Conservation (phyloP, 2,329 filamentous ascomycete genomes). For the Clonostachys solani region DNA sequence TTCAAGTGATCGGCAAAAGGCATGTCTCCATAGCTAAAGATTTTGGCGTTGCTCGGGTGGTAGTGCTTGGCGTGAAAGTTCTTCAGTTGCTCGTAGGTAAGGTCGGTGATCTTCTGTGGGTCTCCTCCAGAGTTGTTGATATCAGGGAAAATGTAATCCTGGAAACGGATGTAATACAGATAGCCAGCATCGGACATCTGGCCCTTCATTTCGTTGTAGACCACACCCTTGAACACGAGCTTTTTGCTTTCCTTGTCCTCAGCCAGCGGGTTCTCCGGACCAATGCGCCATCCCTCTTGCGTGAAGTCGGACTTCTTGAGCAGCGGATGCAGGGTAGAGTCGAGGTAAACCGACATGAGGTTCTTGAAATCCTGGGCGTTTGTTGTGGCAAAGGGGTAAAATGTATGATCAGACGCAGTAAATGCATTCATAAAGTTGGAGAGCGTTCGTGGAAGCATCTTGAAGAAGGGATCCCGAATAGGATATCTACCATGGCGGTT, state of each 20-base stretch:
- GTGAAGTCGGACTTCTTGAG: slow-evolving; percentile 89
- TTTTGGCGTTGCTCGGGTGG: slow-evolving; percentile 94
- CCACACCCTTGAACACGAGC: slow-evolving; percentile 93
- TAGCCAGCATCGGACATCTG: slow-evolving; percentile 98
- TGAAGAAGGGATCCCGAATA: slow-evolving; percentile 99
- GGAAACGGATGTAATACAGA: slow-evolving; percentile 91
- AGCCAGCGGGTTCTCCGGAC: slow-evolving; percentile 78
- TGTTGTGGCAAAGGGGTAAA: slow-evolving; percentile 96
- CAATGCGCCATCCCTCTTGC: slow-evolving; percentile 95
- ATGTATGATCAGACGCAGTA: slow-evolving; percentile 93
- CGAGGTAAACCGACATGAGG: slow-evolving; percentile 92
- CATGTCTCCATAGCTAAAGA: slow-evolving; percentile 95
- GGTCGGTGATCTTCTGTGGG: slow-evolving; percentile 90
- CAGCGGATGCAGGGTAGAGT: slow-evolving; percentile 86
- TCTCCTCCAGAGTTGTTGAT: slow-evolving; percentile 97
- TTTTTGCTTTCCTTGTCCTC: slow-evolving; percentile 55
- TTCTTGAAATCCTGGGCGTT: slow-evolving; percentile 95
- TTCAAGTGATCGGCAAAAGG: slow-evolving; percentile 75
- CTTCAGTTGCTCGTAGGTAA: slow-evolving; percentile 86
- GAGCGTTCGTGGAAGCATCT: slow-evolving; percentile 97
- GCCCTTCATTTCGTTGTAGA: slow-evolving; percentile 99
- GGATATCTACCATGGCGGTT: slow-evolving; percentile 63
- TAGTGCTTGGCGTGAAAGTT: slow-evolving; percentile 91
- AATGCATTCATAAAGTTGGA: slow-evolving; percentile 99
- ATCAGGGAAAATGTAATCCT: slow-evolving; percentile 88